Conservation (phyloP, 2,329 filamentous ascomycete species). For the Plenodomus tracheiphilus region DNA sequence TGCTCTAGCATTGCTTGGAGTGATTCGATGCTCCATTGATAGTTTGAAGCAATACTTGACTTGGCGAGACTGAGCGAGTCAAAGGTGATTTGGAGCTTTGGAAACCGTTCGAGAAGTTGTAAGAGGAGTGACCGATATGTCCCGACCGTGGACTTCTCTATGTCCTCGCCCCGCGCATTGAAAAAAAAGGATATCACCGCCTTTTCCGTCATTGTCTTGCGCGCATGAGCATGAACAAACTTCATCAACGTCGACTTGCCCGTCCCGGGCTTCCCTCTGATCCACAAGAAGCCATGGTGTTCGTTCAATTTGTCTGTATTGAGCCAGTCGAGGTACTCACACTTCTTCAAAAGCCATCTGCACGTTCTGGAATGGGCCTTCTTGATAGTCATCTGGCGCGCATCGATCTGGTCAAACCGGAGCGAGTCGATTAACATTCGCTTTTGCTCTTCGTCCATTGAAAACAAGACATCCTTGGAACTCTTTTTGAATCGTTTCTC, state of each 20-base stretch:
- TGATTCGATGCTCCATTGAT: conserved; percentile 15
- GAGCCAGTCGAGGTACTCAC: conserved; percentile 46
- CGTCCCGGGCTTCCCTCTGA: conserved; percentile 45
- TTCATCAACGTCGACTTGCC: conserved; percentile 53
- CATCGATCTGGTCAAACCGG: conserved; percentile 46
- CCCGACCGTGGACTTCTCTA: conserved; percentile 28
- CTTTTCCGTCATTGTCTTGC: conserved; percentile 8
- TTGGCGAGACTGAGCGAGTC: conserved; percentile 2
- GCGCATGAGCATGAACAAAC: conserved; percentile 16
- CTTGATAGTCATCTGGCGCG: conserved; percentile 44
- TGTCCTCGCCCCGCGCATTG: conserved; percentile 22
- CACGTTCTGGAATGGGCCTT: conserved; percentile 46
- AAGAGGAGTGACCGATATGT: conserved; percentile 30
- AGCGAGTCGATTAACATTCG: conserved; percentile 38
- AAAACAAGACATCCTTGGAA: too few relatives aligned
- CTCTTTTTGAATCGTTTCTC: too few relatives aligned
- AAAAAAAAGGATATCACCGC: conserved; percentile 29
- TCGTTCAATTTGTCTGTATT: conserved; percentile 27
- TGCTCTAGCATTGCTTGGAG: conserved; percentile 23
- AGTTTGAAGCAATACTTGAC: conserved; percentile 1
- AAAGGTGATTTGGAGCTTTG: conserved; percentile 11
- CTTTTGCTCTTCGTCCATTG: conserved; percentile 8
- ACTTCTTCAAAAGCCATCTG: conserved; percentile 45
- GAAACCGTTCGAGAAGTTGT: conserved; percentile 24
- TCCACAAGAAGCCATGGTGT: conserved; percentile 52